phyloP scores from a whole-genome alignment of 208 protist genomes.

The Crithidia brevicula region DNA sequence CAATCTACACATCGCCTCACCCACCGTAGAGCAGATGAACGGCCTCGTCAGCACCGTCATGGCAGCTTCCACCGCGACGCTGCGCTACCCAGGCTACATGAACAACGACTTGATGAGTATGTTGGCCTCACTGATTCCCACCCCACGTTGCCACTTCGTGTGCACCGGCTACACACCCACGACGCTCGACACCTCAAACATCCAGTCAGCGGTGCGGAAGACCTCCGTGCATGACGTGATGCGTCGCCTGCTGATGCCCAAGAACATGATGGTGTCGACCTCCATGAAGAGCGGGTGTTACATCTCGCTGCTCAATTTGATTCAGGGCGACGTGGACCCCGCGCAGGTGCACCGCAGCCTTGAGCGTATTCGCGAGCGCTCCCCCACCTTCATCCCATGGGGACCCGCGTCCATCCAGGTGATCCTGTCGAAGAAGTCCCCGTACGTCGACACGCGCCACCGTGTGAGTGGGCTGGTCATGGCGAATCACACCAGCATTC shows the following conservation, averaged over 20 bases:
- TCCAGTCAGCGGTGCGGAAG: constrained; percentile 95
- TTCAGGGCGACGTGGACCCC: constrained; percentile 99
- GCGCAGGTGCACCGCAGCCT: constrained; percentile 99
- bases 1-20: constrained; percentile 95
- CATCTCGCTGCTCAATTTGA: constrained; percentile 99
- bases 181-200: constrained; percentile 89
- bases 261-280: constrained; percentile 98
- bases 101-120: constrained; percentile 98
- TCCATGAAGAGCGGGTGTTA: constrained; percentile 97
- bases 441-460: constrained; percentile 97
- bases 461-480: constrained; percentile 99
- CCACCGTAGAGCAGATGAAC: constrained; percentile 98
- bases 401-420: constrained; percentile 97
- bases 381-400: constrained; percentile 99
- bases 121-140: constrained; percentile 99
- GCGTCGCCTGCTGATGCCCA: constrained; percentile 98
- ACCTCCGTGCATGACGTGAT: constrained; percentile 99
- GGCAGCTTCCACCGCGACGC: constrained; percentile 98
- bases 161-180: constrained; percentile 99
- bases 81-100: constrained; percentile 99
- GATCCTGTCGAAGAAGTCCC: constrained; percentile 94
- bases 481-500: constrained; percentile 99
- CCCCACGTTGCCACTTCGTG: constrained; percentile 99
- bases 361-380: constrained; percentile 97
- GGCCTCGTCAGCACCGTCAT: constrained; percentile 99